Evolutionary conservation across 495 filamentous ascomycete species (phyloP).

Genomic region (Xanthoparmelia taractica): DNA sequence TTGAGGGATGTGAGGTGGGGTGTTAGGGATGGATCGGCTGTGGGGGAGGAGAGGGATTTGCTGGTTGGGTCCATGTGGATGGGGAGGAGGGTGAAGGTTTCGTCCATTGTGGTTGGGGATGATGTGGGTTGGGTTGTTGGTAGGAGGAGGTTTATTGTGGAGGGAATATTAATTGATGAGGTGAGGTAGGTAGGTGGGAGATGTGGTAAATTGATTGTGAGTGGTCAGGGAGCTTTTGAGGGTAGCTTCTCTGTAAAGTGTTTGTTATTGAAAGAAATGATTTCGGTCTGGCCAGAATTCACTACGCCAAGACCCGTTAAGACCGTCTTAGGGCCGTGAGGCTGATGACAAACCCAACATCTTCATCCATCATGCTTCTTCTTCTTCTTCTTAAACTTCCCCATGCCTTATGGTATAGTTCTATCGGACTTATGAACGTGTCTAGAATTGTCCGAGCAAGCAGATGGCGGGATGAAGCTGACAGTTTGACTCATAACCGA

Average conservation of each 20-base stretch:
- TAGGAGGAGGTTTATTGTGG: neutral
- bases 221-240: neutral
- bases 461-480: neutral
- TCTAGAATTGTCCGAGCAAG: neutral
- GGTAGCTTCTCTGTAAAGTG: no score
- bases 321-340: neutral
- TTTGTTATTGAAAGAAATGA: neutral
- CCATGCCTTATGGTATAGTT: no score
- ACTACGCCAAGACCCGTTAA: neutral
- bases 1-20: constrained; percentile 57
- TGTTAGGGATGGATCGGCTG: constrained; percentile 49
- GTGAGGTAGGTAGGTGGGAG: no score
- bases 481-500: neutral
- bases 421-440: no score
- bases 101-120: constrained; percentile 43
- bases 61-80: constrained; percentile 67
- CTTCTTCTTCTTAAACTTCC: no score
- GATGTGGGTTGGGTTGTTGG: neutral
- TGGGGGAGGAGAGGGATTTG: constrained; percentile 67
- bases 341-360: no score
- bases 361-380: no score
- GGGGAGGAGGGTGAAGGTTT: constrained; percentile 78
- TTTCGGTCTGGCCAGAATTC: neutral
- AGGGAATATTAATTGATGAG: no score
- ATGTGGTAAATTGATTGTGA: no score